Conservation (phyloP, 305 asterid species). For the Plantago coronopus region DNA sequence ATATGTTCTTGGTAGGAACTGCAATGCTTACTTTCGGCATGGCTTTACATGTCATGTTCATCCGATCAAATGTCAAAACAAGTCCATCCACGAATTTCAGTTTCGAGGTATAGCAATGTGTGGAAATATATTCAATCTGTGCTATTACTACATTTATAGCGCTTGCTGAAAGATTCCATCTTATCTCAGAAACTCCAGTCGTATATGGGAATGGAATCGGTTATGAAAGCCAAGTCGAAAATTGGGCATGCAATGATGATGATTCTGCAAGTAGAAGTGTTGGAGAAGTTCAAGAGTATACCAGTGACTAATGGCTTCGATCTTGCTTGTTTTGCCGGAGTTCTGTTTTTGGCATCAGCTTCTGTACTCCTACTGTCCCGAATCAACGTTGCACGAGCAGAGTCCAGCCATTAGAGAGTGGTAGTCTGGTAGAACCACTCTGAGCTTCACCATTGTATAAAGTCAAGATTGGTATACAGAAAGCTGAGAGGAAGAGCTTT, state of each 20-base stretch:
- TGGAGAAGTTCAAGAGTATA: constrained; percentile 64
- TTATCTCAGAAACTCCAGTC: constrained; percentile 42
- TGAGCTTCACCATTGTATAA: too few relatives aligned
- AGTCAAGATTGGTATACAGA: background rate
- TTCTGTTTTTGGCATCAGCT: constrained; percentile 63
- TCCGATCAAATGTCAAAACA: constrained; percentile 36
- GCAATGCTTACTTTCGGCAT: constrained; percentile 75
- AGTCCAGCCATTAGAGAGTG: constrained; percentile 5
- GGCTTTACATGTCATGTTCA: constrained; percentile 62
- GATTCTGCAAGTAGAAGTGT: constrained; percentile 77
- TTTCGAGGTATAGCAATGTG: constrained; percentile 29
- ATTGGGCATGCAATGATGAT: constrained; percentile 71
- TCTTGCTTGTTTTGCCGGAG: constrained; percentile 80
- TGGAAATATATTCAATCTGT: too few relatives aligned
- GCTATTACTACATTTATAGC: background rate
- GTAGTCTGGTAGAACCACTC: background rate
- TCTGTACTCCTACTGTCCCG: constrained; percentile 58
- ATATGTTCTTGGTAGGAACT: constrained; percentile 75
- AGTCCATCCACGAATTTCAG: constrained; percentile 23
- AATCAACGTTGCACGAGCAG: constrained; percentile 24
- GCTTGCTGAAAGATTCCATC: background rate
- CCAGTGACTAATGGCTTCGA: constrained; percentile 56
- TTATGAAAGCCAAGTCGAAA: constrained; percentile 69
- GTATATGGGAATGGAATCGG: constrained; percentile 50
- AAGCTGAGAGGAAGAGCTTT: constrained; percentile 6